Base-by-base conservation (phyloP, 495 filamentous ascomycete genomes). In the Staphylotrichum longicolle region DNA sequence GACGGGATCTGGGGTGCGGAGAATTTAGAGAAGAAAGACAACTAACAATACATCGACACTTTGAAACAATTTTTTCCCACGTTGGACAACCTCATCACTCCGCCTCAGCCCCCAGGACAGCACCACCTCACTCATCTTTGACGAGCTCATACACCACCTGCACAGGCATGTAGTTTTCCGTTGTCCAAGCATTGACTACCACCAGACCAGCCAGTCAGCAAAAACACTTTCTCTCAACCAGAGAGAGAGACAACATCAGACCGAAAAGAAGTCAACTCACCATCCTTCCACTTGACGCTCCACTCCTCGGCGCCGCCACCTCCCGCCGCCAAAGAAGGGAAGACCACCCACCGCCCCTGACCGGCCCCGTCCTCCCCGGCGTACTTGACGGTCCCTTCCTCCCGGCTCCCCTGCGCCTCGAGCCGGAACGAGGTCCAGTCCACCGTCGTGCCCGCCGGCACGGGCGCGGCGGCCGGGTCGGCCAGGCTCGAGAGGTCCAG, bases 271-370 rank as follows among this genome's bases (percentile, higher is more conserved):
- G 34, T 35, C 11, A 34, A 65, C 73, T 68, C 47, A 74, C 72
- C 68, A 54, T 70, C 70, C 51, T 72, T 72, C 74, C 74, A 77
- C 63, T 73, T 77, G 30, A 78, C 65, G 40, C 53, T 62, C 72
- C 74, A 78, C 54, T 58, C 64, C 50, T 42, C 62, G 6, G 8
- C 44, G n/a, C 14, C 12, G 12, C 56, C 54, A 2, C 32, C 54
- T 8, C 35, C 48, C 1, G 42, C 45, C 14, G 52, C 20, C 20
- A 27, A 27, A 27, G 20, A 10, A 14, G 75, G 76, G 56, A 78
- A 76, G 12, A 66, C 71, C 3, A 73, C 68, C 71, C 75, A 78
- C 44, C 60, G 35, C 0, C 74, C 75, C 5, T 54, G 20, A 27
- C 20, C 20, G 20, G 20, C 47, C 27, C 14, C 60, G 14, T 9